Base-by-base conservation (phyloP, 352 stramenopile genomes). In the Elongisporangium senticosum region DNA sequence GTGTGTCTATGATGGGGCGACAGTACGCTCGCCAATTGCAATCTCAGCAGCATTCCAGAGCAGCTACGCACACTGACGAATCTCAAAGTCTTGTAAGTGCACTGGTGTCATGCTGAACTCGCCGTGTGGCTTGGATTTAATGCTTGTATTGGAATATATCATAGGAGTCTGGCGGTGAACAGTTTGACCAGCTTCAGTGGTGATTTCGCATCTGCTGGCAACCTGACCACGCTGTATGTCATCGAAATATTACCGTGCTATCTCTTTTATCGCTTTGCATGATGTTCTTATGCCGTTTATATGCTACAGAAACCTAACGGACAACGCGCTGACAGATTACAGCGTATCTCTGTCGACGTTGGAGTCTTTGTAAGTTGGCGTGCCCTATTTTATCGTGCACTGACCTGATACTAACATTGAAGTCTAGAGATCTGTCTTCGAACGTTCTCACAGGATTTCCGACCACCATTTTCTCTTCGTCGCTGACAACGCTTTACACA, bases 91-190 rank as follows among this genome's bases (percentile, higher is more conserved):
- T 55, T 88, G 78, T 88, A 60, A 53, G 75, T 63, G 10, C 15
- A 21, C 10, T 15, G 22, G 19, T 23, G 4, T 57, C 1, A 20
- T 53, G 51, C 2, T 11, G 21, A 20, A 24, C 37, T 28, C 5
- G 28, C 5, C 13, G 6, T 8, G n/a, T 54, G 28, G 5, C 2
- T 40, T 59, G 23, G 5, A 26, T 15, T 14, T 56, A 21, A 19
- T 49, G 39, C 56, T 59, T 55, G 49, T n/a, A 1, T 15, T 54
- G 49, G 17, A n/a, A 20, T 61, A 6, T 10, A 28, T 11, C 22
- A 20, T 53, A 89, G 79, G 33, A 84, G 81, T 60, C 22, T 89
- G 49, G 72, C 74, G 20, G 59, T 61, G 37, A 89, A 89, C 55
- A 39, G 62, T 50, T 57, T 89, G 55, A 60, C 60, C 26, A 53